phyloP scores from a whole-genome alignment of 352 stramenopile species.

The Phytopythium oedochilum region DNA sequence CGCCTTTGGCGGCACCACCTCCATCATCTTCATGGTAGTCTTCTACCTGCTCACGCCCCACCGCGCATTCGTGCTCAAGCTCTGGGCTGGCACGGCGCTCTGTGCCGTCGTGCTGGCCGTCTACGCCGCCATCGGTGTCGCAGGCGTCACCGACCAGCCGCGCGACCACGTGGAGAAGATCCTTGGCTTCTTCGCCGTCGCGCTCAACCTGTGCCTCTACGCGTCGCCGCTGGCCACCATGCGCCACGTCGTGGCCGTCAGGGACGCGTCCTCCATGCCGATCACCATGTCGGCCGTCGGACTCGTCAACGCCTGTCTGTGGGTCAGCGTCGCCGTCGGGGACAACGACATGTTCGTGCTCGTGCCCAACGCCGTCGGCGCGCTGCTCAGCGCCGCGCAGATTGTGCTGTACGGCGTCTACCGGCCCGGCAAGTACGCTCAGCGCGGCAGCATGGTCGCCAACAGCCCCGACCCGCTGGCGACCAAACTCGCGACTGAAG shows the following conservation, averaged over 20 bases:
- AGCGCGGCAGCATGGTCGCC: background rate
- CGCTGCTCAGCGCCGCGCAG: conserved; percentile 18
- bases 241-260: conserved; percentile 12
- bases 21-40: conserved; percentile 21
- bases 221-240: conserved; percentile 21
- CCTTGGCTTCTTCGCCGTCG: conserved; percentile 18
- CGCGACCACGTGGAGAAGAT: conserved; percentile 15
- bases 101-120: conserved; percentile 12
- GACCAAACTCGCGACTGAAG: conserved; percentile 7
- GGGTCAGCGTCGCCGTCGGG: conserved; percentile 16
- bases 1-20: conserved; percentile 18
- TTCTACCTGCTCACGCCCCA: conserved; percentile 24
- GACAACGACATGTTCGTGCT: conserved; percentile 27
- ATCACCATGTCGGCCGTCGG: conserved; percentile 21
- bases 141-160: conserved; percentile 22
- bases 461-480: conserved; percentile 5
- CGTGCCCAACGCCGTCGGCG: conserved; percentile 16
- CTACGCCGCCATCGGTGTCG: conserved; percentile 20
- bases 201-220: conserved; percentile 26
- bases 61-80: conserved; percentile 13
- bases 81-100: conserved; percentile 12
- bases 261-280: conserved; percentile 16
- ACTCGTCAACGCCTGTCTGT: conserved; percentile 18
- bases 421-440: background rate
- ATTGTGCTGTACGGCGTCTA: conserved; percentile 15